Base-by-base conservation (phyloP, 371 early-diverging fungal species). In the Nematocida parisii region DNA sequence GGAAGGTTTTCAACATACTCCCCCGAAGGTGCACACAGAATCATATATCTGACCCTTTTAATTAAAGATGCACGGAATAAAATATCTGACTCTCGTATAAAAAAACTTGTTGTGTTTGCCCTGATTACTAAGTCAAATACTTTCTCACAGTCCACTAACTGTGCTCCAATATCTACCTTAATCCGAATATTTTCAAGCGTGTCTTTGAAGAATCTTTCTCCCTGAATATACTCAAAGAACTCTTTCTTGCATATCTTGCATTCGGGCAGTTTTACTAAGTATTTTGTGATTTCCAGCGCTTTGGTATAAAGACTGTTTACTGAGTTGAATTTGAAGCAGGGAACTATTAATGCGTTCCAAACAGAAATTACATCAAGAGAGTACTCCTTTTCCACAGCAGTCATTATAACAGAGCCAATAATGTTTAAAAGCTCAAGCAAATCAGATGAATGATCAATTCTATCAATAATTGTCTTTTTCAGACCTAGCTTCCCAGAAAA, bases 121-220 rank as follows among this genome's bases (percentile, higher is more conserved):
- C 74, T 72, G 24, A 44, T 61, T 46, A 84, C 52, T 13, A 84
- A 60, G 33, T 84, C 85, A 52, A 33, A 55, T 9, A 84, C 60
- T 24, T 58, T 66, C 15, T 82, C 72, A 13, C 75, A 57, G n/a
- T 84, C 83, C 40, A 70, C 33, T 27, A 67, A 3, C 0, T n/a
- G 5, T 67, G 80, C n/a, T 3, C 61, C 47, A 24, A 84, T 71
- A n/a, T 75, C 61, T 57, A 66, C 70, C 61, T 75, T 82, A n/a
- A 68, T 46, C 18, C 20, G 24, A 33, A 73, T 57, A 46, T 84
- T 84, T 50, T 72, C 47, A 20, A 64, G 27, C 22, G 70, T 40
- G 68, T 82, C 68, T 54, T 72, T 77, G 71, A 84, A 84, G 61
- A 84, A 84, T 39, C 74, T 83, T 9, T 71, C 66, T n/a, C 47